Evolutionary conservation across 2,329 filamentous ascomycete genomes (phyloP), one percentile per base, ranked within the genome.

Genomic region (Fusarium agapanthi): DNA sequence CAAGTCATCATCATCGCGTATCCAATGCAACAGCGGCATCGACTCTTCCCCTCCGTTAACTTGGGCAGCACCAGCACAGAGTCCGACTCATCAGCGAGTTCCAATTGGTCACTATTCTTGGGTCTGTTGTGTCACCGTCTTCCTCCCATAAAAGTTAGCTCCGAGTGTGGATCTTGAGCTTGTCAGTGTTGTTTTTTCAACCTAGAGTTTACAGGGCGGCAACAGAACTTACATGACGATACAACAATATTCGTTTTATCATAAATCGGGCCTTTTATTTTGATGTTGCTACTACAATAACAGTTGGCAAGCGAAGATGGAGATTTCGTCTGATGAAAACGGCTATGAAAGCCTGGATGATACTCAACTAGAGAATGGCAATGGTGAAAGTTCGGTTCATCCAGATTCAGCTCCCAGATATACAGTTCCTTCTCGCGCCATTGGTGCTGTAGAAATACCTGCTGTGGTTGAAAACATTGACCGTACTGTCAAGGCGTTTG

Each of bases 391-490:
- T 11, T 43, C 71, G 18, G 32, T 61, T 26, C 40, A 73, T 32
- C 38, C 73, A 7, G 72, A 77, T 18, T 64, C 67, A 37, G 82
- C 82, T 20, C 81, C 82, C 9, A 78, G 76, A 62, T 84, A 81
- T 65, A 59, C 70, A 32, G 79, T 85, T 13, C 79, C 82, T 15
- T 71, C 73, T 10, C 79, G 83, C 20, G 64, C 74, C 8, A 74
- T 85, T 9, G 79, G 80, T 6, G 84, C 84, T 12, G 83, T 85
- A 24, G 84, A 85, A 69, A 77, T 85, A 2, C 84, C 84, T 24
- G 84, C 84, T 43, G 77, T 84, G 16, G 83, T 85, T 37, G 77
- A 84, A 71, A 81, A 84, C 57, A 72, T 84, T n/a, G 83, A 85
- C 48, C 80, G 84, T 24, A 80, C 83, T 24, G 77, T 84, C 54